phyloP scores from a whole-genome alignment of 352 stramenopile species.

The Phytophthora tentaculata region DNA sequence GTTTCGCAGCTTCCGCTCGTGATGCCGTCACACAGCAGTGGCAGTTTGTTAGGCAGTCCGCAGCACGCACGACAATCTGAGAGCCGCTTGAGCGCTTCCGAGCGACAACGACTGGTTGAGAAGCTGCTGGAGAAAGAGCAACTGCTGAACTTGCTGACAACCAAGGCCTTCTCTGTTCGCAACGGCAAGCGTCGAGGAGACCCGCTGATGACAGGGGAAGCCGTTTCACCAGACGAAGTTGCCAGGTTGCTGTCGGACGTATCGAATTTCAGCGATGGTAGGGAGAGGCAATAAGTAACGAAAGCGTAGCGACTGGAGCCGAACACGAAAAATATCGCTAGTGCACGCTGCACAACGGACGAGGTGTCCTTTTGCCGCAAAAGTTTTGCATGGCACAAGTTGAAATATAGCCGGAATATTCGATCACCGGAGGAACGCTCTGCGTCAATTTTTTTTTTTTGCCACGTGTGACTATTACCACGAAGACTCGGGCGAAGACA shows the following conservation, averaged over 20 bases:
- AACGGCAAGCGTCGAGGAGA: slow-evolving; percentile 40
- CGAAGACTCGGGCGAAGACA: not conserved
- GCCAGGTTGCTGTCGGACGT: slow-evolving; percentile 52
- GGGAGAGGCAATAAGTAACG: slow-evolving; percentile 25
- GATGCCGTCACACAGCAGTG: slow-evolving; percentile 19
- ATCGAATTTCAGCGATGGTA: slow-evolving; percentile 21
- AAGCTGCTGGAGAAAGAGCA: slow-evolving; percentile 84
- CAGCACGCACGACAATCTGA: slow-evolving; percentile 21
- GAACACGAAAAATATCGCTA: slow-evolving; percentile 17
- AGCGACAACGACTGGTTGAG: slow-evolving; percentile 80
- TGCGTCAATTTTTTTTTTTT: not conserved
- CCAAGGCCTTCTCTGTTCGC: slow-evolving; percentile 70
- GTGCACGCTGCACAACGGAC: not conserved
- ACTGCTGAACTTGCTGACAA: slow-evolving; percentile 78
- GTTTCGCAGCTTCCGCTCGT: slow-evolving; percentile 37
- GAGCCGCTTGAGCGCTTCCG: slow-evolving; percentile 41
- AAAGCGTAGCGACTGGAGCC: slow-evolving; percentile 21
- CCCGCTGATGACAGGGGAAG: slow-evolving; percentile 51
- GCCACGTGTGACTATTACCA: slow-evolving; percentile 1
- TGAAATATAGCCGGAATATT: slow-evolving; percentile 22
- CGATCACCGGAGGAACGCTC: slow-evolving; percentile 14
- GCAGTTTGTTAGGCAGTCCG: slow-evolving; percentile 12
- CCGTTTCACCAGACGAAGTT: slow-evolving; percentile 55
- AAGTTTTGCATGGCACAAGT: slow-evolving; percentile 7
- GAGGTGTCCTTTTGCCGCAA: not conserved